Evolutionary conservation across 148 eudicot genomes (phyloP).

Genomic region (Rheum nobile): DNA sequence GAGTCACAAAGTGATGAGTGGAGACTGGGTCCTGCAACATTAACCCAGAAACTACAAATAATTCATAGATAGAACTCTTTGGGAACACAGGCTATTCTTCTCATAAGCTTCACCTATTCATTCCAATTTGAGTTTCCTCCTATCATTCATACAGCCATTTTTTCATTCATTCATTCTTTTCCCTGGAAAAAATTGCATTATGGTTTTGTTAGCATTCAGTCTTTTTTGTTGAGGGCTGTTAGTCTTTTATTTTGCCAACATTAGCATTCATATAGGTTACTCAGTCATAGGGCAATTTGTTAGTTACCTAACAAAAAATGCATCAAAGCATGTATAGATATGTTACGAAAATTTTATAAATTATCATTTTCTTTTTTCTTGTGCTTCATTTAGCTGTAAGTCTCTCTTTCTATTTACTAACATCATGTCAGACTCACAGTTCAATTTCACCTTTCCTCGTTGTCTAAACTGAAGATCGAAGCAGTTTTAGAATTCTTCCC

Average conservation of each 20-base stretch:
- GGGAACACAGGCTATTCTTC: constrained; percentile 4
- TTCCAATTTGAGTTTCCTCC: background rate
- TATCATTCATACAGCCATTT: background rate
- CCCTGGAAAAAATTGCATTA: background rate
- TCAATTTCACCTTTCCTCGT: no score
- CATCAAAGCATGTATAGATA: background rate
- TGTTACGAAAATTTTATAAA: background rate
- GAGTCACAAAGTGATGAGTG: constrained; percentile 24
- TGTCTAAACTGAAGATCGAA: no score
- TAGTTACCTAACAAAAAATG: background rate
- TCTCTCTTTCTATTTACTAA: no score
- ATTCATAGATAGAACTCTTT: background rate
- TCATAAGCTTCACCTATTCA: background rate
- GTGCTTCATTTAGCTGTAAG: background rate
- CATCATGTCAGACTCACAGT: no score
- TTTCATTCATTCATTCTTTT: background rate
- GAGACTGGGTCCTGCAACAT: constrained; percentile 21
- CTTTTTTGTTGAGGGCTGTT: background rate
- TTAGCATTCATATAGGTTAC: background rate
- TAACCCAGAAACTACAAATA: constrained; percentile 27
- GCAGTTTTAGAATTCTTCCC: background rate
- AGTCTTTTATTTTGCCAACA: background rate
- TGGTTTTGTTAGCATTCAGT: background rate
- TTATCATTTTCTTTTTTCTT: background rate
- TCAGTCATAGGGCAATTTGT: background rate